Evolutionary conservation across 768 basidiomycete genomes (phyloP), one percentile per base, ranked within the genome.

Genomic region (Leccinum aurantiacum): DNA sequence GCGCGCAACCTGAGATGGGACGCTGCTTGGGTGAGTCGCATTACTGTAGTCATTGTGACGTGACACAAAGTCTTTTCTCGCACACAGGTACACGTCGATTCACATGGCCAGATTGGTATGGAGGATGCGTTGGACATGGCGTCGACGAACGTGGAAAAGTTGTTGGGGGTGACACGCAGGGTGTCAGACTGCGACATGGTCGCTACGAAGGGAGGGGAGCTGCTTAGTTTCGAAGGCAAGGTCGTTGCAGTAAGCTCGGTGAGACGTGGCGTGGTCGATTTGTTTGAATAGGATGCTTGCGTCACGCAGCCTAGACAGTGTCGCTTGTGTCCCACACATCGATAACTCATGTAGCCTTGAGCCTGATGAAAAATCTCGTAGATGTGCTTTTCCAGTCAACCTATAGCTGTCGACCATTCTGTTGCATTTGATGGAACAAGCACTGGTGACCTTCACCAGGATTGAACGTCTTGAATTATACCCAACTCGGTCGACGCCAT

Each of bases 1-100:
- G 97, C 53, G 92, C 95, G 6, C 89, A 93, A 63, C 89, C 90
- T 56, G 92, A 95, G 44, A 87, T 73, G 95, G 98, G 71, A 98
- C 84, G 70, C 74, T 90, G 71, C 83, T 89, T 57, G 98, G 96
- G 97, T 97, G 95, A 89, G 95, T 89, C 54, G 50, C 81, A 75
- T 1, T 14, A 71, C 25, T 52, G 48, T 33, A 14, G 11, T 8
- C 17, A 17, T 9, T 29, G 14, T 6, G 48, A 49, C 41, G n/a
- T 52, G 51, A 65, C 48, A 47, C 1, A 29, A 37, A n/a, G 3
- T 56, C 31, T 25, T 54, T 53, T 33, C 25, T 25, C 51, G 24
- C 47, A 48, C 41, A 15, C 44, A 77, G 78, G 76, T 62, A 6
- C 68, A 71, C n/a, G 54, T 75, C 3, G 76, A 75, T 31, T 68